phyloP scores from a whole-genome alignment of 139 green algal species.

The Ettlia oleoabundans region DNA sequence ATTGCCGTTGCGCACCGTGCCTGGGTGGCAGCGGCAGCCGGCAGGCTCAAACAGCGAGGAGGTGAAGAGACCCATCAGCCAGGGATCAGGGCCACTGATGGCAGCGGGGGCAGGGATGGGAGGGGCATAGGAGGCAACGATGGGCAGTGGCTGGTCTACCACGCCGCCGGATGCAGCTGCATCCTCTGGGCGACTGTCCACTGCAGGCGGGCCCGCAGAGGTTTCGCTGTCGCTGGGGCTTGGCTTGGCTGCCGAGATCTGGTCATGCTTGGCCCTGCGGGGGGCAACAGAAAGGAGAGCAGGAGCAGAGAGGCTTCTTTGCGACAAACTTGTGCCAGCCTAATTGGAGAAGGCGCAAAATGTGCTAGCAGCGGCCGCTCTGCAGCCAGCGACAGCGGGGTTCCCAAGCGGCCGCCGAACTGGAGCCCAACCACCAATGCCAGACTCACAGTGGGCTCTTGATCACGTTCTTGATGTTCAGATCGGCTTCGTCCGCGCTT shows the following conservation, averaged over 20 bases:
- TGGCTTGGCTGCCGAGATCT: background rate
- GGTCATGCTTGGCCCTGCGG: slow-evolving; percentile 29
- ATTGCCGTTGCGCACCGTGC: slow-evolving; percentile 20
- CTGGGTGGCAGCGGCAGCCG: slow-evolving; percentile 37
- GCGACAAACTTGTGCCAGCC: too few species aligned
- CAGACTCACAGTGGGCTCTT: slow-evolving; percentile 41
- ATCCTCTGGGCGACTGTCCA: background rate
- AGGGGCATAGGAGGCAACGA: background rate
- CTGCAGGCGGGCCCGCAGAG: slow-evolving; percentile 2
- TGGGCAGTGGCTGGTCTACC: background rate
- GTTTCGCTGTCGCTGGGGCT: slow-evolving; percentile 1
- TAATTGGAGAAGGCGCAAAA: background rate
- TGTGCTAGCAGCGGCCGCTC: background rate
- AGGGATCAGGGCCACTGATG: background rate
- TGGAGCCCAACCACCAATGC: background rate
- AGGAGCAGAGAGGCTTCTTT: background rate
- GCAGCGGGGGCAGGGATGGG: background rate
- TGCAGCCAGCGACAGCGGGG: background rate
- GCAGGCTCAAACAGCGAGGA: slow-evolving; percentile 24
- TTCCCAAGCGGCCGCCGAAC: background rate
- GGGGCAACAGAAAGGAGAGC: background rate
- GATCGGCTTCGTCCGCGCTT: slow-evolving; percentile 1
- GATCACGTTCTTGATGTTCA: background rate
- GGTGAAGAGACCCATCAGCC: slow-evolving; percentile 36
- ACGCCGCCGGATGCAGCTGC: background rate